Conservation (phyloP, 345 rosid species). For the Eucalyptus paniculata region DNA sequence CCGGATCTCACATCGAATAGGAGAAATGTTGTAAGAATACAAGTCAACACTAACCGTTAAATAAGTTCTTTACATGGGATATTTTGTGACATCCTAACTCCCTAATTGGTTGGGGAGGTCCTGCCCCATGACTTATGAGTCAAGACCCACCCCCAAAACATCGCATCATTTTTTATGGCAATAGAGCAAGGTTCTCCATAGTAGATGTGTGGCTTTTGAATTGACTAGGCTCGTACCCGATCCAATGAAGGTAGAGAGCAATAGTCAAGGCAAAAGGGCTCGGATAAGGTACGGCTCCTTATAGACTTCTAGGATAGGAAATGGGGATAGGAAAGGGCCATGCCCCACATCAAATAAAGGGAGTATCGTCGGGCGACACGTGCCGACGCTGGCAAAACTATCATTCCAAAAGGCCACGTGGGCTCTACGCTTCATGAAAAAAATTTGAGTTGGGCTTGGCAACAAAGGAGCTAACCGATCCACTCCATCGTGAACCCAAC, state of each 20-base stretch:
- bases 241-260: background rate
- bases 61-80: background rate
- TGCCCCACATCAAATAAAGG: background rate
- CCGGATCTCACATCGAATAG: accelerated
- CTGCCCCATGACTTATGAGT: background rate
- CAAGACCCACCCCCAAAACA: background rate
- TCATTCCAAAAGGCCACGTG: background rate
- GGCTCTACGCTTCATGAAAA: background rate
- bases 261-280: background rate
- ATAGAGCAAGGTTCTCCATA: background rate
- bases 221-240: background rate
- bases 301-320: background rate
- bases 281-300: background rate
- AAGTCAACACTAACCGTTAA: background rate
- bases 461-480: background rate
- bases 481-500: background rate
- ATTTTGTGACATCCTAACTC: background rate
- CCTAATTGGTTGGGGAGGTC: background rate
- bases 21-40: background rate
- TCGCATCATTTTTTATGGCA: background rate
- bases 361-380: too few species aligned
- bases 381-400: background rate
- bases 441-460: background rate
- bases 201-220: background rate
- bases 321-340: background rate